Conservation (phyloP, 2,329 filamentous ascomycete species). For the Microcyclosporella mali region DNA sequence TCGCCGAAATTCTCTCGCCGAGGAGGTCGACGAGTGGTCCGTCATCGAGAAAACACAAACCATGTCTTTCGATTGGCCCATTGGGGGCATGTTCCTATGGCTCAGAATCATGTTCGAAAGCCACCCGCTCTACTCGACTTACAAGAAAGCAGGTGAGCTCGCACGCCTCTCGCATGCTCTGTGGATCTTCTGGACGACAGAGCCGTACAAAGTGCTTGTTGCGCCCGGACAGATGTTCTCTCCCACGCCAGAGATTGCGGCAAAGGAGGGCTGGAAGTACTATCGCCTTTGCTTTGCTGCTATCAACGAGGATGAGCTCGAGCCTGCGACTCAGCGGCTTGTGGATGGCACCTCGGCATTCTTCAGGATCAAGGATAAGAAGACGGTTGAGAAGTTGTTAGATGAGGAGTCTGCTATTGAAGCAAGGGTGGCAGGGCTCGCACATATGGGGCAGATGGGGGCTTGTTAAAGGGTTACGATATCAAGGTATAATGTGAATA, state of each 20-base stretch:
- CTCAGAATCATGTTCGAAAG: conserved; percentile 62
- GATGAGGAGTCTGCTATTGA: conserved; percentile 32
- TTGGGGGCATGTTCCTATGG: conserved; percentile 92
- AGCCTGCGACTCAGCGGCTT: conserved; percentile 56
- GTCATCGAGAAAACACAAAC: conserved; percentile 68
- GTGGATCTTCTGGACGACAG: conserved; percentile 63
- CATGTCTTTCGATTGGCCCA: conserved; percentile 71
- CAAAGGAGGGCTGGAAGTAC: conserved; percentile 61
- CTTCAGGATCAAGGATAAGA: conserved; percentile 65
- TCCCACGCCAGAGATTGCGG: conserved; percentile 55
- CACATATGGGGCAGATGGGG: conserved; percentile 13
- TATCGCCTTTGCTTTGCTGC: conserved; percentile 80
- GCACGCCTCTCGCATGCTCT: conserved; percentile 57
- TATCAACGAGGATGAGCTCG: conserved; percentile 65
- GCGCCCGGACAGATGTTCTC: conserved; percentile 69
- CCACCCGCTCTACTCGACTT: conserved; percentile 60
- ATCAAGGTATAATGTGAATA: neutral
- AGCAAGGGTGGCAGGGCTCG: conserved; percentile 5
- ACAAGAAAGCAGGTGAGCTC: conserved; percentile 42
- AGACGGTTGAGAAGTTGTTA: conserved; percentile 59
- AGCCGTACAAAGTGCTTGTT: conserved; percentile 64
- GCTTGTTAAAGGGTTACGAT: conserved; percentile 11
- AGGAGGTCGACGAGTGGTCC: conserved; percentile 58
- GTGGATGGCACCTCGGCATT: conserved; percentile 65
- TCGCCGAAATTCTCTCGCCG: conserved; percentile 33